phyloP scores from a whole-genome alignment of 2,329 filamentous ascomycete species.

The Aspergillus pseudoterreus region DNA sequence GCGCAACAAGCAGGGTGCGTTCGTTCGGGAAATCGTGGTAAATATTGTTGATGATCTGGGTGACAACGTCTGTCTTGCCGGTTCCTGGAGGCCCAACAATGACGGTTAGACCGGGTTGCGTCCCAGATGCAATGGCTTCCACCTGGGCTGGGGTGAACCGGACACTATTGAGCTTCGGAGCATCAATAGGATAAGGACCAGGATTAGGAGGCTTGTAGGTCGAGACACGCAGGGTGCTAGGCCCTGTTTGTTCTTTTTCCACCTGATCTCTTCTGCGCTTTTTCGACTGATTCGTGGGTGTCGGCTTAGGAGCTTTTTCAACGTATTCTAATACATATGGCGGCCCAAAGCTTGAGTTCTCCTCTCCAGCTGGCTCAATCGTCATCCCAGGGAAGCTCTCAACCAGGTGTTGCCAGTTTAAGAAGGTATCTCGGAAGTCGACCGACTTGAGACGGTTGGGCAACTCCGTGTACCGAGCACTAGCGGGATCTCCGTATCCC shows the following conservation, averaged over 20 bases:
- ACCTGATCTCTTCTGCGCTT: slow-evolving; percentile 78
- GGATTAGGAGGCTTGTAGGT: slow-evolving; percentile 87
- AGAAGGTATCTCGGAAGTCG: slow-evolving; percentile 90
- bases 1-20: slow-evolving; percentile 85
- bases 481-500: slow-evolving; percentile 90
- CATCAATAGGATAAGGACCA: slow-evolving; percentile 83
- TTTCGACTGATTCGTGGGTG: slow-evolving; percentile 65
- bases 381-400: slow-evolving; percentile 86
- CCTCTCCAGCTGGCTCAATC: slow-evolving; percentile 72
- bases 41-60: slow-evolving; percentile 97
- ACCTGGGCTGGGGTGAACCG: slow-evolving; percentile 89
- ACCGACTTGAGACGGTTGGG: slow-evolving; percentile 72
- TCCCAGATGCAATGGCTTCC: slow-evolving; percentile 88
- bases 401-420: slow-evolving; percentile 91
- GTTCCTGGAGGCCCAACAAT: slow-evolving; percentile 95
- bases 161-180: slow-evolving; percentile 74
- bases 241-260: slow-evolving; percentile 60
- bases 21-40: slow-evolving; percentile 97
- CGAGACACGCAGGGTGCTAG: slow-evolving; percentile 72
- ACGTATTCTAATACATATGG: slow-evolving; percentile 78
- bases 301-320: slow-evolving; percentile 50
- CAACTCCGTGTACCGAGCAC: slow-evolving; percentile 80
- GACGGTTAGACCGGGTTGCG: slow-evolving; percentile 88
- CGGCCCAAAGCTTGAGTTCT: slow-evolving; percentile 71
- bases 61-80: slow-evolving; percentile 98